A percentile compares a stretch with the other conserved stretches of the same genome.
Conservation (phyloP, 345 rosid genomes). For the Reutealis trisperma region DNA sequence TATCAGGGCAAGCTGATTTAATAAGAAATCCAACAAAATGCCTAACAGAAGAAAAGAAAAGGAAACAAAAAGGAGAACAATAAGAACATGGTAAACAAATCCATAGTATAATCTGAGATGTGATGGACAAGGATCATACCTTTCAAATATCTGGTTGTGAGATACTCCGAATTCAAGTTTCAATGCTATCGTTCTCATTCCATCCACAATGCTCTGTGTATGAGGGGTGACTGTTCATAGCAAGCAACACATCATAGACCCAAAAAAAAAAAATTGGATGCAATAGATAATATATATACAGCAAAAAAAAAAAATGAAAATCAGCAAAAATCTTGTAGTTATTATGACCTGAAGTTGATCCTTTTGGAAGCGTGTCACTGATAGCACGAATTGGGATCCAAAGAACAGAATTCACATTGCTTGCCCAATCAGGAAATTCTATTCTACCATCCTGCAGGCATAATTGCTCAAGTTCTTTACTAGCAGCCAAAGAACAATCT, state of each 20-base stretch:
- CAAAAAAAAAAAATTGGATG: conserved; percentile 18
- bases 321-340: conserved; percentile 15
- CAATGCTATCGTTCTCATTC: conserved; percentile 96
- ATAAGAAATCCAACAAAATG: conserved; percentile 6
- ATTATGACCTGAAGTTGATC: conserved; percentile 80
- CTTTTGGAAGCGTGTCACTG: conserved; percentile 77
- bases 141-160: conserved; percentile 90
- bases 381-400: conserved; percentile 89
- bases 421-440: conserved; percentile 91
- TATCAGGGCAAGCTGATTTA: conserved; percentile 15
- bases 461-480: conserved; percentile 55
- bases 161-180: conserved; percentile 91
- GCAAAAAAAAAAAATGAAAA: conserved; percentile 26
- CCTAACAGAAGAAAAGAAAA: not conserved
- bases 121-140: conserved; percentile 40
- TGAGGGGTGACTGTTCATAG: conserved; percentile 58
- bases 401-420: conserved; percentile 62
- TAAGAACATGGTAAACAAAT: conserved; percentile 7
- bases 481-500: conserved; percentile 38
- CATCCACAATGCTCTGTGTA: conserved; percentile 78
- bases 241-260: conserved; percentile 27
- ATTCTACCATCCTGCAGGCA: conserved; percentile 63
- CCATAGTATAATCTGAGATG: conserved; percentile 1
- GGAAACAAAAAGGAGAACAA: not conserved
- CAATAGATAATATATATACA: conserved; percentile 7